phyloP scores from a whole-genome alignment of 2,329 filamentous ascomycete genomes.

The Magnaporthiopsis rhizophila region DNA sequence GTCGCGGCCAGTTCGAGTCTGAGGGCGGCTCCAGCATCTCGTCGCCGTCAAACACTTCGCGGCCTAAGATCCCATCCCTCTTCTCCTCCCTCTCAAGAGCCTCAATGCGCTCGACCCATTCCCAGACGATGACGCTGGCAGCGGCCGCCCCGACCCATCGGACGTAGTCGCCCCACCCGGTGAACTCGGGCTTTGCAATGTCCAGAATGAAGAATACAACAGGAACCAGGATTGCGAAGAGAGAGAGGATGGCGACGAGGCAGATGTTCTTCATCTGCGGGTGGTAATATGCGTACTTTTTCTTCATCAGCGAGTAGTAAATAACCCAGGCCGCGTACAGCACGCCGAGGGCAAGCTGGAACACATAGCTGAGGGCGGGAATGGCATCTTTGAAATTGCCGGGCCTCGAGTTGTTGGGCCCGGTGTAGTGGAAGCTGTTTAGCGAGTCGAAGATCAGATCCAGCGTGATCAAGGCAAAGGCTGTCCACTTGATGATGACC shows the following conservation, averaged over 20 bases:
- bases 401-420: conserved; percentile 50
- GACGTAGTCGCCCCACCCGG: conserved; percentile 91
- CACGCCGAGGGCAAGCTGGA: conserved; percentile 77
- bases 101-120: conserved; percentile 95
- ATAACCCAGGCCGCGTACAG: conserved; percentile 91
- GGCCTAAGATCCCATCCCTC: conserved; percentile 83
- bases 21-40: conserved; percentile 70
- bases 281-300: conserved; percentile 85
- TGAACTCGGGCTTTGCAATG: conserved; percentile 75
- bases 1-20: conserved; percentile 39
- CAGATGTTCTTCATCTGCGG: conserved; percentile 84
- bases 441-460: conserved; percentile 87
- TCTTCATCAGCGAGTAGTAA: conserved; percentile 88
- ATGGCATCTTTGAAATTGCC: conserved; percentile 81
- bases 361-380: conserved; percentile 83
- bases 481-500: conserved; percentile 97
- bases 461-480: conserved; percentile 84
- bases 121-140: conserved; percentile 95
- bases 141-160: conserved; percentile 93
- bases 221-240: conserved; percentile 77
- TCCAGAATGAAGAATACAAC: conserved; percentile 92
- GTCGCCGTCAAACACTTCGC: conserved; percentile 89
- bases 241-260: conserved; percentile 68
- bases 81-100: conserved; percentile 86
- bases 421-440: conserved; percentile 66